Evolutionary conservation across 2,329 filamentous ascomycete genomes (phyloP).

Genomic region (Botrytis galanthina): DNA sequence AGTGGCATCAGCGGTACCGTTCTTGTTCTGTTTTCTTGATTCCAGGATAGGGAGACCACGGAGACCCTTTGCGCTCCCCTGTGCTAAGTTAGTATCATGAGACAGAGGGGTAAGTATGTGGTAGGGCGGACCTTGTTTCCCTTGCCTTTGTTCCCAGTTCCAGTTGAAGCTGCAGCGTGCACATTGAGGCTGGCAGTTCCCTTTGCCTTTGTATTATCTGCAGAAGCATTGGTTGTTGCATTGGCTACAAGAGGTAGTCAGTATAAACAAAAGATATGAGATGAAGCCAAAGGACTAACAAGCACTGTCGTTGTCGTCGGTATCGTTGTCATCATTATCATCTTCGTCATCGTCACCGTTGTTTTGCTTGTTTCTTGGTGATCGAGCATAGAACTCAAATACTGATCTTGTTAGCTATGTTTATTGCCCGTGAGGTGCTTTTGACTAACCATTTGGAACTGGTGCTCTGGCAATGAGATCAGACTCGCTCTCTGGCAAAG

Average conservation of each 20-base stretch:
- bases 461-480: slow-evolving; percentile 28
- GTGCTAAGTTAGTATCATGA: neutral
- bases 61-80: slow-evolving; percentile 19
- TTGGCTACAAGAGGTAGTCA: neutral
- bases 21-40: slow-evolving; percentile 27
- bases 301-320: neutral
- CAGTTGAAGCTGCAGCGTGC: slow-evolving; percentile 9
- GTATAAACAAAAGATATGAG: neutral
- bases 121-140: neutral
- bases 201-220: neutral
- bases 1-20: slow-evolving; percentile 21
- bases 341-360: neutral
- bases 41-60: slow-evolving; percentile 26
- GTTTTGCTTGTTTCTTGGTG: slow-evolving; percentile 26
- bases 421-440: neutral
- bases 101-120: no score
- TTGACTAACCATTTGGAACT: slow-evolving; percentile 25
- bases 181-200: neutral
- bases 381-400: slow-evolving; percentile 27
- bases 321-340: neutral
- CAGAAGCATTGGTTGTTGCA: neutral
- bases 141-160: slow-evolving; percentile 14
- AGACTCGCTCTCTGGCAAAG: slow-evolving; percentile 27
- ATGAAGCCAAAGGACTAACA: neutral
- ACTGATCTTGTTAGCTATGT: slow-evolving; percentile 22